Evolutionary conservation across 495 filamentous ascomycete genomes (phyloP), one percentile per base, ranked within the genome.

Genomic region (Hyphodiscus hymeniophilus): DNA sequence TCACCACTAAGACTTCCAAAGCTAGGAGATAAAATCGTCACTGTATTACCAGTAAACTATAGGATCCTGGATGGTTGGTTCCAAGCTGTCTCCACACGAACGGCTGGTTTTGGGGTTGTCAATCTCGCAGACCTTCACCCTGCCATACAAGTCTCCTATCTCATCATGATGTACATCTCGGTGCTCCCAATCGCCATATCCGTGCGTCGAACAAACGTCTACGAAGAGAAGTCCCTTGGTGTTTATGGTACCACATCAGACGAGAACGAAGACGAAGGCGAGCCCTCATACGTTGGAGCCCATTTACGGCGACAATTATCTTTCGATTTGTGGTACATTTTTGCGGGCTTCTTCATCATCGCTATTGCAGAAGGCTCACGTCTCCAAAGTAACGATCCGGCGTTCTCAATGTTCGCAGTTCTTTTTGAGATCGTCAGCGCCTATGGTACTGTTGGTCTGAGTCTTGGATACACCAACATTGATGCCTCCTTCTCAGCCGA

Each of bases 121-220:
- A 84, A 83, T 50, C 66, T 97, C 20, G 69, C 85, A 5, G 63
- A 70, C 0, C 71, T 97, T 12, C 91, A 96, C 57, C 91, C 91
- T 0, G 91, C 83, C 1, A 88, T 95, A 11, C 91, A 97, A 59
- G 85, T 92, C 3, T 95, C 89, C 15, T 96, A 95, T 68, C 65
- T 95, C 65, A 81, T 97, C 65, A 97, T 97, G 91, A 97, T 97
- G 91, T 97, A 97, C 63, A 97, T 97, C 52, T 95, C 91, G 38
- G 87, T 95, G 33, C 88, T 94, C 57, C 91, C 91, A 21, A 91
- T 96, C 56, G 91, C 91, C 52, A 95, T 97, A 48, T 91, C 85
- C 22, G 80, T 96, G 57, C 84, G 91, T 48, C 76, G 87, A 42
- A 96, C 91, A 30, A 97, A 97, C 63, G 90, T 95, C 8, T 97